Percentiles rank a stretch among this genome's conserved stretches.
phyloP scores from a whole-genome alignment of 768 basidiomycete species.

The Boletus subparvulus region DNA sequence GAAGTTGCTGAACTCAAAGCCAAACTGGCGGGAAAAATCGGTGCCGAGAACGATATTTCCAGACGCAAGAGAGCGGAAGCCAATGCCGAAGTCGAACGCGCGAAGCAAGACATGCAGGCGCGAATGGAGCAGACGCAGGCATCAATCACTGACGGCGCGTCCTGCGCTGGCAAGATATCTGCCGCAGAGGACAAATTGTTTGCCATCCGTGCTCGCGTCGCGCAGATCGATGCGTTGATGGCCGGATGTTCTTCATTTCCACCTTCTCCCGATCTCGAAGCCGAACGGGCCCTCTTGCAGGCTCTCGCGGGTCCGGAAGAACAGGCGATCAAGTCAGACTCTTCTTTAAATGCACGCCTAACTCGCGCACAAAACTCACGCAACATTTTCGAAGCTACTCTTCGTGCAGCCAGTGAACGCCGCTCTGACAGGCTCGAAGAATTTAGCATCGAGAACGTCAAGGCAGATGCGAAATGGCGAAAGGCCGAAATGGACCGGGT shows the following conservation, averaged over 20 bases:
- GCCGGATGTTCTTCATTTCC: conserved; percentile 33
- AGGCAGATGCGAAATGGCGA: conserved; percentile 62
- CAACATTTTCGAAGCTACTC: conserved; percentile 82
- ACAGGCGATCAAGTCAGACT: conserved; percentile 56
- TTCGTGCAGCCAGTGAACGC: conserved; percentile 80
- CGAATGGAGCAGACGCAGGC: conserved; percentile 71
- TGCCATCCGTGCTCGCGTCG: conserved; percentile 60
- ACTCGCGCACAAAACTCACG: conserved; percentile 71
- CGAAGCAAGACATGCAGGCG: conserved; percentile 66
- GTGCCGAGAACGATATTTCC: conserved; percentile 58
- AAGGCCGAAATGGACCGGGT: conserved; percentile 70
- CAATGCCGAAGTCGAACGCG: conserved; percentile 67
- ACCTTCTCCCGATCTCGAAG: conserved; percentile 60
- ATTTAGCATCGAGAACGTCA: conserved; percentile 63
- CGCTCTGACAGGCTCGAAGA: conserved; percentile 80
- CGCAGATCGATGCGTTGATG: conserved; percentile 49
- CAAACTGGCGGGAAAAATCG: conserved; percentile 72
- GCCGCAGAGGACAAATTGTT: conserved; percentile 69
- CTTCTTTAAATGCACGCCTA: conserved; percentile 55
- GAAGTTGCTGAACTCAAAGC: conserved; percentile 86
- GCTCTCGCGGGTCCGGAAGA: conserved; percentile 73
- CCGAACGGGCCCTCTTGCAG: conserved; percentile 68
- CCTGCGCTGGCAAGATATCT: conserved; percentile 66
- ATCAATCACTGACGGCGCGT: conserved; percentile 74
- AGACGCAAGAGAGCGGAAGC: conserved; percentile 72